Evolutionary conservation across 306 rosid genomes (phyloP).

Genomic region (Fragaria iinumae): DNA sequence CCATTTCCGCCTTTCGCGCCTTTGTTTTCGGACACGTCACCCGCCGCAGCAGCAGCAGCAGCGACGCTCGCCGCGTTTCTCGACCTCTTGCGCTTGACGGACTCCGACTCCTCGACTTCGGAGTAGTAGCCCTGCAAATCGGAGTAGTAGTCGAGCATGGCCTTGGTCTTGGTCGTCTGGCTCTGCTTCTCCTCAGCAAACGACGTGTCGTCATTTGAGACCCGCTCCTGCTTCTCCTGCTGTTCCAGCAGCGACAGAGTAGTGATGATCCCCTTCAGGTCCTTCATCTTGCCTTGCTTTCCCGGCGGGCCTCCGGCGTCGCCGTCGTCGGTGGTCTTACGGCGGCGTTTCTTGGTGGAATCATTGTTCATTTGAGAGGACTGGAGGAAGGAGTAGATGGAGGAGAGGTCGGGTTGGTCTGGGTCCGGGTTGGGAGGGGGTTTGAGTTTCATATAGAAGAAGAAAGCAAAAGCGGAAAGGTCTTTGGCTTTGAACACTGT

Average conservation of each 20-base stretch:
- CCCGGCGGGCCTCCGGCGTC: conserved; percentile 22
- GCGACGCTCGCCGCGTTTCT: conserved; percentile 35
- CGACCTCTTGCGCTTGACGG: conserved; percentile 46
- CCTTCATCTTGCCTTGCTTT: conserved; percentile 38
- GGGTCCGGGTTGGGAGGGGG: conserved; percentile 5
- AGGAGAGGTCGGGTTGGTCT: conserved; percentile 16
- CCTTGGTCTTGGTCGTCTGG: conserved; percentile 37
- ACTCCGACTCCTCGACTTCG: conserved; percentile 54
- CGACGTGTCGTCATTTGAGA: conserved; percentile 45
- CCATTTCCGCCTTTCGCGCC: conserved; percentile 22
- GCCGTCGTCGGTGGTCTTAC: conserved; percentile 20
- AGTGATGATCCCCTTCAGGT: conserved; percentile 52
- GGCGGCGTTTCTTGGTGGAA: conserved; percentile 35
- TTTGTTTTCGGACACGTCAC: conserved; percentile 26
- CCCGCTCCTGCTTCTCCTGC: conserved; percentile 46
- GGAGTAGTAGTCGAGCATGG: conserved; percentile 49
- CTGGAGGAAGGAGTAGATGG: conserved; percentile 11
- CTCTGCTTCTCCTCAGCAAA: conserved; percentile 41
- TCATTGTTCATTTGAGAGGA: conserved; percentile 43
- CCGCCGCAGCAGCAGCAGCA: conserved; percentile 12
- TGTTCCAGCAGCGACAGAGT: conserved; percentile 58
- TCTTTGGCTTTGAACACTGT: background rate
- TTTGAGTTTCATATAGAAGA: conserved; percentile 19
- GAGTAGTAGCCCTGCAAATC: conserved; percentile 41
- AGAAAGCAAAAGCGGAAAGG: background rate